These are phyloP conservation scores for Sporisorium sorghi DNA, from an alignment of 1,284 basidiomycete genomes.

Conservation along the genomic window DNA sequence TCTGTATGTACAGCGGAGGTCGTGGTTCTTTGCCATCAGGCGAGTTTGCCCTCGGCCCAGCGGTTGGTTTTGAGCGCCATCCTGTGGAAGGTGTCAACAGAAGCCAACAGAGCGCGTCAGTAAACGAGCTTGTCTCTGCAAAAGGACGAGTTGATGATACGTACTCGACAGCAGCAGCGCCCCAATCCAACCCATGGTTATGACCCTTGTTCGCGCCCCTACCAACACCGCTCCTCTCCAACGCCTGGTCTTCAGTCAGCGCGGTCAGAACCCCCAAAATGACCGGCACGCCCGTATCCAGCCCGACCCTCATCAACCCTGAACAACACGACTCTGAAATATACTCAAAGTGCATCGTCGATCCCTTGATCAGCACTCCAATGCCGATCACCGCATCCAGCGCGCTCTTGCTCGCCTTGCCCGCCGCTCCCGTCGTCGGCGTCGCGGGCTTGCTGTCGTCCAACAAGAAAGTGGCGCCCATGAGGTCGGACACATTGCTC, in stretches of 20 bases:
- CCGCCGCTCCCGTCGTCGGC: constrained; percentile 4
- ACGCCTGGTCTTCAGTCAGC: constrained; percentile 91
- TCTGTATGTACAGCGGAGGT: not conserved
- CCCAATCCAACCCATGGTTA: constrained; percentile 98
- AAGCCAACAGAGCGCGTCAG: constrained; percentile 3
- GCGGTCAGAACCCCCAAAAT: constrained; percentile 96
- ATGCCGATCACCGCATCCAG: constrained; percentile 94
- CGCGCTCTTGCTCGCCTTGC: constrained; percentile 44
- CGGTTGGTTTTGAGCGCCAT: constrained; percentile 64
- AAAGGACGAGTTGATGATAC: too few species aligned
- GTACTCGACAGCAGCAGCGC: constrained; percentile 87
- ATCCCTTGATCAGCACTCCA: constrained; percentile 93
- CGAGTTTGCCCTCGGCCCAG: constrained; percentile 58
- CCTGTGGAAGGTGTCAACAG: constrained; percentile 20
- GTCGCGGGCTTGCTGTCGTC: constrained; percentile 46
- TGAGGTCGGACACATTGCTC: constrained; percentile 80
- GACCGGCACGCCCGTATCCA: constrained; percentile 93
- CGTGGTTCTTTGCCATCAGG: not conserved
- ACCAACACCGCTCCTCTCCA: constrained; percentile 85
- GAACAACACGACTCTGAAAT: constrained; percentile 93
- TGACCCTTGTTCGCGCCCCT: constrained; percentile 79
- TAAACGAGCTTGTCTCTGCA: not conserved
- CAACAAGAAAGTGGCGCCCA: constrained; percentile 75
- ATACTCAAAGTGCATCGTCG: constrained; percentile 74
- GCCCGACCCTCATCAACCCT: constrained; percentile 90